Conservation (phyloP, 768 basidiomycete species). For the Grammothele lineata region DNA sequence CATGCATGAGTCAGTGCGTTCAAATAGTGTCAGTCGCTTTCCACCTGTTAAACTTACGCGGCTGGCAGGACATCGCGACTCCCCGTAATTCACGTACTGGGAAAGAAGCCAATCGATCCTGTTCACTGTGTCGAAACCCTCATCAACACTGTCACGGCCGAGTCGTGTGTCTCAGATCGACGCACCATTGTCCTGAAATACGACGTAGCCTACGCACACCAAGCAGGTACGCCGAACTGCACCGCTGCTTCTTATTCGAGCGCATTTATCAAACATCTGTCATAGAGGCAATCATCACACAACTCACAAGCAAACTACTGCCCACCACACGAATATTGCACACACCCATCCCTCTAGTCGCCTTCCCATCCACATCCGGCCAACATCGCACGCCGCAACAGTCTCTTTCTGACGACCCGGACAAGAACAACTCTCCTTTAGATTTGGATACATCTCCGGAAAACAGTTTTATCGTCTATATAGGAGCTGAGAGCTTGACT, state of each 20-base stretch:
- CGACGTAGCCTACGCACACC: slow-evolving; percentile 76
- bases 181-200: slow-evolving; percentile 55
- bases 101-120: slow-evolving; percentile 62
- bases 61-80: slow-evolving; percentile 70
- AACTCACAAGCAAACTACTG: slow-evolving; percentile 26
- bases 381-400: neutral
- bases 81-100: slow-evolving; percentile 90
- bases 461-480: slow-evolving; percentile 45
- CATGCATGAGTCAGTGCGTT: slow-evolving; percentile 88
- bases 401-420: neutral
- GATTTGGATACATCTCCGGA: slow-evolving; percentile 5
- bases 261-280: neutral
- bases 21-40: neutral
- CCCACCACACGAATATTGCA: slow-evolving; percentile 33
- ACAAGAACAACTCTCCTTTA: neutral
- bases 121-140: slow-evolving; percentile 45
- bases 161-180: slow-evolving; percentile 5
- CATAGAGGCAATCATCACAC: slow-evolving; percentile 31
- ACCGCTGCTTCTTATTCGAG: neutral
- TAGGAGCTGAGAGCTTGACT: slow-evolving; percentile 77
- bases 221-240: slow-evolving; percentile 43
- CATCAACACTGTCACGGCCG: slow-evolving; percentile 18
- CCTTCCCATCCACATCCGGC: slow-evolving; percentile 10
- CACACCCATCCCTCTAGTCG: slow-evolving; percentile 25
- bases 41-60: neutral